phyloP scores from a whole-genome alignment of 192 early-diverging fungal genomes.

The Backusella circina region DNA sequence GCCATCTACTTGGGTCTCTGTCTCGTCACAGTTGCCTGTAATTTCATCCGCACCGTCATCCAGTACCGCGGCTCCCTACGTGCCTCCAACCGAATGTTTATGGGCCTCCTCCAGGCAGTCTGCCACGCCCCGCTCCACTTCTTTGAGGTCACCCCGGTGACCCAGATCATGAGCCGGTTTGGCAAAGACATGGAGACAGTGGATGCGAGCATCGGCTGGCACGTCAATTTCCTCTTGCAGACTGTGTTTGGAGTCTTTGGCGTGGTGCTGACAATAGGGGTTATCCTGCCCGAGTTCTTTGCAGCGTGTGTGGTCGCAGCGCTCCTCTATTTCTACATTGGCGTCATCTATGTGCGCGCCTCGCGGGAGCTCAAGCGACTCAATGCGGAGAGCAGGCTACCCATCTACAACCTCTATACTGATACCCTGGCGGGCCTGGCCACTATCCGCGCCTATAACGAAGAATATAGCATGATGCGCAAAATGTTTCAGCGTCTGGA shows the following conservation, averaged over 20 bases:
- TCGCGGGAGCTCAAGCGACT: constrained; percentile 78
- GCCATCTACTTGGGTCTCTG: constrained; percentile 18
- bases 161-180: constrained; percentile 82
- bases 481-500: constrained; percentile 57
- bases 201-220: constrained; percentile 46
- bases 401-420: constrained; percentile 64
- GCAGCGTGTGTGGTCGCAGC: constrained; percentile 11
- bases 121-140: constrained; percentile 69
- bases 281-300: constrained; percentile 47
- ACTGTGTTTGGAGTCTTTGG: constrained; percentile 39
- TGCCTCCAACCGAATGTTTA: constrained; percentile 55
- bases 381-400: constrained; percentile 67
- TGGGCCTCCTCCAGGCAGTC: constrained; percentile 48
- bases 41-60: constrained; percentile 44
- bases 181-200: constrained; percentile 78
- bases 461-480: constrained; percentile 58
- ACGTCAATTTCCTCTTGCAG: constrained; percentile 40
- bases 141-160: constrained; percentile 76
- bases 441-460: constrained; percentile 79
- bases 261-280: constrained; percentile 41
- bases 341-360: constrained; percentile 20
- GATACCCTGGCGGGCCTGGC: constrained; percentile 59
- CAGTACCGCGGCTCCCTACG: constrained; percentile 46
- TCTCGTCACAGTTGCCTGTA: constrained; percentile 42
- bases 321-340: constrained; percentile 23